phyloP scores from a whole-genome alignment of 805 yeast genomes.

The Debaryomyces maramus region DNA sequence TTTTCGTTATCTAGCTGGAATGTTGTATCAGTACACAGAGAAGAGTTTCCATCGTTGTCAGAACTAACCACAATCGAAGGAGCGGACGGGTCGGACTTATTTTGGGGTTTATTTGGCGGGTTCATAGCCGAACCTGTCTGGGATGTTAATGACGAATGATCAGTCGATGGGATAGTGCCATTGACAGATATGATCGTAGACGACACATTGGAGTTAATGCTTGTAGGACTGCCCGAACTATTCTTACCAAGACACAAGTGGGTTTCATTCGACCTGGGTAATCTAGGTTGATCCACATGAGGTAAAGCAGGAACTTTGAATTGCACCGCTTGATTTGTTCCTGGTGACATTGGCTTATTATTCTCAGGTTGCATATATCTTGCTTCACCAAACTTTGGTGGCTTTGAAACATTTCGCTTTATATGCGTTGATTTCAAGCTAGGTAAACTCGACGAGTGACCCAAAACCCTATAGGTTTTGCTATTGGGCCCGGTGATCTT shows the following conservation, averaged over 20 bases:
- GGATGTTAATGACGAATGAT: slow-evolving; percentile 25
- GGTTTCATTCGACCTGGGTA: background rate
- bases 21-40: slow-evolving; percentile 19
- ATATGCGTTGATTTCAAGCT: slow-evolving; percentile 16
- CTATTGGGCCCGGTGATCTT: slow-evolving; percentile 1
- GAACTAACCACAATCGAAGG: slow-evolving; percentile 19
- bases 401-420: slow-evolving; percentile 4
- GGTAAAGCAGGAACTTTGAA: too few species aligned
- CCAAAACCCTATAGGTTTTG: slow-evolving; percentile 15
- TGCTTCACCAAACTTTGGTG: slow-evolving; percentile 6
- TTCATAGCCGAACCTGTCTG: slow-evolving; percentile 14
- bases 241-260: background rate
- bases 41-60: slow-evolving; percentile 14
- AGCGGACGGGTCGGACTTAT: slow-evolving; percentile 3
- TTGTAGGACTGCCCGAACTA: slow-evolving; percentile 24
- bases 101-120: slow-evolving; percentile 1
- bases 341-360: background rate
- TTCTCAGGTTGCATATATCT: slow-evolving; percentile 2
- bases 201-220: slow-evolving; percentile 27
- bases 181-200: slow-evolving; percentile 28
- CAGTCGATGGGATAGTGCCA: slow-evolving; percentile 31
- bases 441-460: slow-evolving; percentile 29
- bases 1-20: slow-evolving; percentile 15
- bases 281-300: background rate
- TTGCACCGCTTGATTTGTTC: too few species aligned